Percentiles rank a stretch among this genome's conserved stretches.
Conservation (phyloP, 2,329 filamentous ascomycete species). For the Penicillium psychrosexuale region DNA sequence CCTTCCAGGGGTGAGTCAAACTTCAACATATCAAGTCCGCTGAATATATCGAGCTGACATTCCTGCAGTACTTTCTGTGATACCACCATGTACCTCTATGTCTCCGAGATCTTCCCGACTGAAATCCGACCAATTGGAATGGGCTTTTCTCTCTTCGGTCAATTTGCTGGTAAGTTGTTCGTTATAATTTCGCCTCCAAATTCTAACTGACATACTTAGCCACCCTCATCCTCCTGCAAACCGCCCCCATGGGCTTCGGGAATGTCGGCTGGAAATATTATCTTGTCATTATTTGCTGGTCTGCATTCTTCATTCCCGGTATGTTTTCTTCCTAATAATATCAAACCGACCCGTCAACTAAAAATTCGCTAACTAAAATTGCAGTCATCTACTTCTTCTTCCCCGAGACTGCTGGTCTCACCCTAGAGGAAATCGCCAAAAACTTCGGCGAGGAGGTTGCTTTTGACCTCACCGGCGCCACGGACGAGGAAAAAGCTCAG, state of each 20-base stretch:
- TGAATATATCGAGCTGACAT: conserved; percentile 7
- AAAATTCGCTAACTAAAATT: conserved; percentile 3
- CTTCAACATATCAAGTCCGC: not conserved
- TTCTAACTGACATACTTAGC: conserved; percentile 24
- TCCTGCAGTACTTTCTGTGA: conserved; percentile 43
- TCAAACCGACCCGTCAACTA: not conserved
- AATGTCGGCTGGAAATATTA: conserved; percentile 52
- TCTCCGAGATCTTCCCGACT: conserved; percentile 49
- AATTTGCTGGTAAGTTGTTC: conserved; percentile 40
- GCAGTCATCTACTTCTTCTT: conserved; percentile 46
- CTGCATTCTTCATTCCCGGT: conserved; percentile 42
- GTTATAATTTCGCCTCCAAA: not conserved
- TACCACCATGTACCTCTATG: conserved; percentile 48
- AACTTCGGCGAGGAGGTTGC: conserved; percentile 53
- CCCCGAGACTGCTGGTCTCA: conserved; percentile 44
- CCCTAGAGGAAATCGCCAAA: conserved; percentile 47
- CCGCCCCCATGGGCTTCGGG: conserved; percentile 44
- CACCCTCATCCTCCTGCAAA: conserved; percentile 50
- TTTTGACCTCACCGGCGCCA: conserved; percentile 45
- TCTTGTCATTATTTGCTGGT: conserved; percentile 49
- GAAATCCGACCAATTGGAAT: conserved; percentile 53
- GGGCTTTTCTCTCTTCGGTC: conserved; percentile 52
- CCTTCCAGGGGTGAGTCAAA: conserved; percentile 46
- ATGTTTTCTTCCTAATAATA: conserved; percentile 3
- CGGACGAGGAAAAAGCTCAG: conserved; percentile 38